These are phyloP conservation scores for Mycena sp. DNA, from an alignment of 1,284 basidiomycete species.

Conservation along the genomic window DNA sequence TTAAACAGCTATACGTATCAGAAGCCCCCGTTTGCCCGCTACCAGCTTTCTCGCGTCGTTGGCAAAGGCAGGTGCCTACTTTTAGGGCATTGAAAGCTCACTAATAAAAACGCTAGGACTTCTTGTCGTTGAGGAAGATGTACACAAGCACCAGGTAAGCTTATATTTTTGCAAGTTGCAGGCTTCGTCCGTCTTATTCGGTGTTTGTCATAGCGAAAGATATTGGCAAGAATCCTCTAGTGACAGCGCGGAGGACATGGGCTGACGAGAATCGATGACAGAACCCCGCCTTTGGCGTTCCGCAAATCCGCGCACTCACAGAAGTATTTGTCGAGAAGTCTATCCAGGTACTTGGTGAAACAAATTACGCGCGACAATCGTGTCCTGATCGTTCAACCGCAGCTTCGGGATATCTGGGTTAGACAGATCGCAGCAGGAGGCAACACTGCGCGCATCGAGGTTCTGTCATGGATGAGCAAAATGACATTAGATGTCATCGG, in stretches of 20 bases:
- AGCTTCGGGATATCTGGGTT: slow-evolving; percentile 22
- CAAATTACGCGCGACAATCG: neutral
- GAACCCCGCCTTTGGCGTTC: slow-evolving; percentile 22
- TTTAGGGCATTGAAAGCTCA: neutral
- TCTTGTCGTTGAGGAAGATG: slow-evolving; percentile 7
- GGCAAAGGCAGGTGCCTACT: neutral
- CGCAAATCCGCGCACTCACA: slow-evolving; percentile 14
- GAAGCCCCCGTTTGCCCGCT: neutral
- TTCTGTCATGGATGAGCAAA: slow-evolving; percentile 3
- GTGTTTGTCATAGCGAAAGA: neutral
- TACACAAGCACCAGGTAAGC: slow-evolving; percentile 14
- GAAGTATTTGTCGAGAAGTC: slow-evolving; percentile 15
- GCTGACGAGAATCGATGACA: neutral
- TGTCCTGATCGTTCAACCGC: neutral
- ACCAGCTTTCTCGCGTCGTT: neutral
- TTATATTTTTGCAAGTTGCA: neutral
- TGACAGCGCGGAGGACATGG: neutral
- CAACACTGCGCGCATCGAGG: slow-evolving; percentile 2
- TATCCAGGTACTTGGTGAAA: neutral
- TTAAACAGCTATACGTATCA: neutral
- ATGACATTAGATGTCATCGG: slow-evolving; percentile 21
- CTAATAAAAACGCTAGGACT: slow-evolving; percentile 11
- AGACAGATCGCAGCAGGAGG: neutral
- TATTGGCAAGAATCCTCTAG: slow-evolving; percentile 1
- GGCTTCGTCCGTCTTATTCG: neutral